Base-by-base conservation (phyloP, 176 grass and related monocot genomes). In the Chloris gayana region DNA sequence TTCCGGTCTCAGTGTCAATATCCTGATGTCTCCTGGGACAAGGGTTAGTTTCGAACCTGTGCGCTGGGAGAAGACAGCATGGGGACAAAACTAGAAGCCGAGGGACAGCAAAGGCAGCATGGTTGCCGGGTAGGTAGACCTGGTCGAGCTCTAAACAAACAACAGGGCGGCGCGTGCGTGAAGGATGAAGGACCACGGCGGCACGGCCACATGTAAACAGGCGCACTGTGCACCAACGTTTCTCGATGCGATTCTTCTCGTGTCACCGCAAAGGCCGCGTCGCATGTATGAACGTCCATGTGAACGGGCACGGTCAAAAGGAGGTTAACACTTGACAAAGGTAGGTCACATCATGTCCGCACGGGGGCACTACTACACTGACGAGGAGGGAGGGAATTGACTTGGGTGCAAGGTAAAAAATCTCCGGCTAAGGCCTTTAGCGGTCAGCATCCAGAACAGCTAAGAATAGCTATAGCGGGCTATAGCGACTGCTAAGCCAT, bases 281-380 rank as follows among this genome's bases (percentile, higher is more conserved):
- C 0, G 50, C 21, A 19, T 18, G 50, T 53, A 53, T 53, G 18
- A 53, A 21, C 50, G 34, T 6, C 24, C 56, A 21, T 34, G 24
- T 61, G 29, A 25, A 70, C 2, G 54, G 54, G 30, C 41, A 47
- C 5, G 53, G 79, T 72, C 79, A 62, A 82, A 82, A 69, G 1
- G 21, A 47, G 68, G 49, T 30, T 44, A 30, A 12, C 44, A 35
- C 2, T 35, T n/a, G 10, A 47, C 2, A 47, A 57, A 57, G 22
- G 54, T 0, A 27, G 37, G 75, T 65, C 32, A 3, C 61, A 35
- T 78, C 61, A 66, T n/a, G 61, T 6, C 17, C 7, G 27, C 57
- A 63, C 10, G 14, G 3, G 57, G n/a, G 11, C 10, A 60, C 57
- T 27, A 3, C 6, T 50, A 18, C n/a, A n/a, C n/a, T n/a, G n/a